Evolutionary conservation across 345 rosid species (phyloP), one percentile per base, ranked within the genome.

Genomic region (Toxicodendron radicans): DNA sequence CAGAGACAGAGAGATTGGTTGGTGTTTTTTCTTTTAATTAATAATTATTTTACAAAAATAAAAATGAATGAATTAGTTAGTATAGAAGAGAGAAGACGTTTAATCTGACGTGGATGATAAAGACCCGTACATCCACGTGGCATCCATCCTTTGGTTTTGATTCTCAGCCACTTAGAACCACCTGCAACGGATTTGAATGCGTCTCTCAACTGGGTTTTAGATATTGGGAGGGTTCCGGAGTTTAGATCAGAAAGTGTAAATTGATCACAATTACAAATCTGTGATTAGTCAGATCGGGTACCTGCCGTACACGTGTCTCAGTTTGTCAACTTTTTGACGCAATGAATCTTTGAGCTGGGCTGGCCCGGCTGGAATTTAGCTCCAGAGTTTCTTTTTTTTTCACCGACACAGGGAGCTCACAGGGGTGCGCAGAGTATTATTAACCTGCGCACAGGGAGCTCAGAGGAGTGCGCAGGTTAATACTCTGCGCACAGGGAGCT

Each of bases 51-150:
- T 38, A 0, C 6, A 38, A 38, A 51, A 51, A 48, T 12, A 11
- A 10, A 4, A 1, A 13, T 51, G 53, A 12, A 18, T 49, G 18
- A 13, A 11, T 49, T 14, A 49, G 16, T 49, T 49, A 13, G 14
- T 49, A 49, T 3, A 18, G 2, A 17, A 17, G 13, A 8, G 48
- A 8, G 5, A 17, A 33, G 23, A 35, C 21, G n/a, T 65, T 46
- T 51, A 51, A 17, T 64, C 59, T 51, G 78, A 80, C 72, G 70
- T 68, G 76, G 80, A 66, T n/a, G 61, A 71, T 45, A 38, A 41
- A 14, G 61, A 52, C 73, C 12, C 24, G 13, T 41, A 0, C 1
- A 2, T 11, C 68, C 69, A 82, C 73, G 78, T 64, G 78, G 73
- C 77, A 20, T 10, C 9, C 41, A 23, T 0, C 18, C 30, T 32